These are phyloP conservation scores for Chalciporus piperatus DNA, from an alignment of 768 basidiomycete species.

Conservation along the genomic window DNA sequence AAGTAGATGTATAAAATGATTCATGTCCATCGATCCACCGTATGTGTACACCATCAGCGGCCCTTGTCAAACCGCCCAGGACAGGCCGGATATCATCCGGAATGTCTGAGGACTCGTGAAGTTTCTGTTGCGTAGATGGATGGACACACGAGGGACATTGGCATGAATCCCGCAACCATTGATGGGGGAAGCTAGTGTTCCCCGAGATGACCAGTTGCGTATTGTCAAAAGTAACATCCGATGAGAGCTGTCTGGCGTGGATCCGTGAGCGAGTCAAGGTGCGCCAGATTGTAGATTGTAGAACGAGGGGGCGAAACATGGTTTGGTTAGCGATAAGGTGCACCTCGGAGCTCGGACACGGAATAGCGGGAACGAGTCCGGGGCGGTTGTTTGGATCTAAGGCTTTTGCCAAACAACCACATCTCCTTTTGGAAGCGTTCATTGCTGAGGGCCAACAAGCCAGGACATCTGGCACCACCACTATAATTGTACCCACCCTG, in stretches of 20 bases:
- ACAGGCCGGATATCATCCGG: constrained; percentile 47
- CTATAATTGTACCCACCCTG: neutral
- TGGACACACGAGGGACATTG: constrained; percentile 72
- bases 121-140: constrained; percentile 73
- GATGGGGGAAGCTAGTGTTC: constrained; percentile 51
- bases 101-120: constrained; percentile 68
- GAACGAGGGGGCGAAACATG: constrained; percentile 7
- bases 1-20: constrained; percentile 50
- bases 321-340: neutral
- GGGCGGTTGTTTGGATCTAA: constrained; percentile 29
- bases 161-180: constrained; percentile 87
- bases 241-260: constrained; percentile 5
- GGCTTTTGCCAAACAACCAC: constrained; percentile 31
- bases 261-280: neutral
- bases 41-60: constrained; percentile 45
- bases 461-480: too few species aligned
- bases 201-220: constrained; percentile 26
- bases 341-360: too few species aligned
- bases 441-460: neutral
- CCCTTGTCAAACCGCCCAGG: constrained; percentile 39
- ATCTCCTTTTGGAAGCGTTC: neutral
- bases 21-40: constrained; percentile 59
- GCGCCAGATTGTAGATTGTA: neutral
- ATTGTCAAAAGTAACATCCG: constrained; percentile 10
- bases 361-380: neutral